These are phyloP conservation scores for Balansia obtecta DNA, from an alignment of 2,329 filamentous ascomycete genomes.

Conservation along the genomic window DNA sequence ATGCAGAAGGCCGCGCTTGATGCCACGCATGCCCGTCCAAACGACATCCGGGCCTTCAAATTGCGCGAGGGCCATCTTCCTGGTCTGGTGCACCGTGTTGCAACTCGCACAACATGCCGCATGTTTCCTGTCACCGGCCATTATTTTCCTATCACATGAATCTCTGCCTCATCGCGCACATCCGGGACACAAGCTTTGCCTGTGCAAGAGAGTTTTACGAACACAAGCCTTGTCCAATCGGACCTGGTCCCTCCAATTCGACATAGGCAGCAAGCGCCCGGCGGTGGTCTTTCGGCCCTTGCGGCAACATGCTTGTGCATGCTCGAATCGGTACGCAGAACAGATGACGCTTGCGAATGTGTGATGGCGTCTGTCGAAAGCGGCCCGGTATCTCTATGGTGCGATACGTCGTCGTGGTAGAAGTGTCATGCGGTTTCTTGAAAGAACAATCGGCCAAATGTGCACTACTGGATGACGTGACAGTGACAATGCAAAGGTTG, in stretches of 20 bases:
- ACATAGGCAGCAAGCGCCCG: constrained; percentile 4
- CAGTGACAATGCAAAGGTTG: too few relatives aligned
- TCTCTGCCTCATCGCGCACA: not conserved
- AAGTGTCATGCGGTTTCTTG: too few relatives aligned
- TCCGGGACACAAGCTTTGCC: not conserved
- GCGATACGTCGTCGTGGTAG: too few relatives aligned
- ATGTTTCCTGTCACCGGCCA: not conserved
- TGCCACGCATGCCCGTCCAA: not conserved
- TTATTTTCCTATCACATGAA: not conserved
- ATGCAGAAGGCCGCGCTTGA: not conserved
- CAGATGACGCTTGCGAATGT: too few relatives aligned
- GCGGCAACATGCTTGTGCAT: not conserved
- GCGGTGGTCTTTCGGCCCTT: not conserved
- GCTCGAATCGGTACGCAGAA: too few relatives aligned
- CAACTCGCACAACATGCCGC: not conserved
- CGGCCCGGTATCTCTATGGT: too few relatives aligned
- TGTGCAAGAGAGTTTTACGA: not conserved
- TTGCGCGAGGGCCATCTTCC: not conserved
- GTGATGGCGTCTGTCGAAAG: too few relatives aligned
- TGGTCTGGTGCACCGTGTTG: not conserved
- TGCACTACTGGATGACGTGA: too few relatives aligned
- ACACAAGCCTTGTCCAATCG: not conserved
- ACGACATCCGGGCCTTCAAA: not conserved
- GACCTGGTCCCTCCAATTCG: not conserved
- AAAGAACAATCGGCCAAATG: too few relatives aligned